Conservation (phyloP, 164 flowering plant species). For the Macadamia integrifolia region DNA sequence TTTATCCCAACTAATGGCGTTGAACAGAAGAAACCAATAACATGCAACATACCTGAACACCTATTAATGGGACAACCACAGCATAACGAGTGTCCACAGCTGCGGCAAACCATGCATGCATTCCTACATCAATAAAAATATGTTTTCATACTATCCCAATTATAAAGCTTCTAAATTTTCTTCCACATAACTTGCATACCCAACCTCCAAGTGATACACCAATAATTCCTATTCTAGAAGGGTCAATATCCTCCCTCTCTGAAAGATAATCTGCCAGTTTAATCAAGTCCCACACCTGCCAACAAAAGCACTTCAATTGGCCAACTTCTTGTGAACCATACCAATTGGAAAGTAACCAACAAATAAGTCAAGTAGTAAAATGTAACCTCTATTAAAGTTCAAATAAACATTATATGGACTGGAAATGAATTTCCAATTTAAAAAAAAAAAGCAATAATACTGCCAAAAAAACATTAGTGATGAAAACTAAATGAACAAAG, state of each 20-base stretch:
- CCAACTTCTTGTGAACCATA: not conserved
- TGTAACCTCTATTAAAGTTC: not conserved
- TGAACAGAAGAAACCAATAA: not conserved
- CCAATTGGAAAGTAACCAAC: not conserved
- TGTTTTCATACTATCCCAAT: conserved; percentile 1
- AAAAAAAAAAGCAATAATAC: too few species aligned
- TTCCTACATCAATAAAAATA: conserved; percentile 47
- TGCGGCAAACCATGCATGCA: conserved; percentile 99
- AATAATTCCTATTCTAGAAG: conserved; percentile 77
- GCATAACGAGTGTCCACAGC: conserved; percentile 75
- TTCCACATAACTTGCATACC: conserved; percentile 8
- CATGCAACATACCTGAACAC: conserved; percentile 64
- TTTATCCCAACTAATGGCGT: too few species aligned
- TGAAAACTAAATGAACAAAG: not conserved
- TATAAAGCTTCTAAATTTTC: not conserved
- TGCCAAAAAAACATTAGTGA: not conserved
- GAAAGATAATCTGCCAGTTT: conserved; percentile 89
- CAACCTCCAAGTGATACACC: conserved; percentile 99
- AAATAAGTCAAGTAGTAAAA: not conserved
- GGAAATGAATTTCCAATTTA: not conserved
- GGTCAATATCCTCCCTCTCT: conserved; percentile 75
- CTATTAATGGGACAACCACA: conserved; percentile 86
- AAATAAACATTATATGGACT: not conserved
- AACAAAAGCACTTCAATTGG: not conserved
- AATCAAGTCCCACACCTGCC: conserved; percentile 82